Conservation (phyloP, 345 rosid species). For the Eucalyptus virginea region DNA sequence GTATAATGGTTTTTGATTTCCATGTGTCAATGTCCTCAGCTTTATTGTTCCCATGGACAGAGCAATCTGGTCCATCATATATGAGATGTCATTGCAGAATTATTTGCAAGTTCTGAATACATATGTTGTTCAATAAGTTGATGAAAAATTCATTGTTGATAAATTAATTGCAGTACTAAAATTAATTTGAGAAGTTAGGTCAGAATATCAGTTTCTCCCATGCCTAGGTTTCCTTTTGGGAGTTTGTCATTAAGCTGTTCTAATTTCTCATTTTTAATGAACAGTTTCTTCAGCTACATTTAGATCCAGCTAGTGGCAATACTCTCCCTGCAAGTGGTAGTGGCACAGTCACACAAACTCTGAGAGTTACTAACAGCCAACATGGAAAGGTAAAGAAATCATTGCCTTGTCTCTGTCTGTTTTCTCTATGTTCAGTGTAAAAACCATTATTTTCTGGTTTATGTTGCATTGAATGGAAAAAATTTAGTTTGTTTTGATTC, state of each 20-base stretch:
- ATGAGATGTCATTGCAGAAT: background rate
- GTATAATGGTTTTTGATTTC: background rate
- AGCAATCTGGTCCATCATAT: background rate
- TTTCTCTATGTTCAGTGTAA: background rate
- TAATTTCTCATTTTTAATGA: slow-evolving; percentile 1
- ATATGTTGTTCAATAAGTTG: background rate
- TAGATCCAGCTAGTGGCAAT: slow-evolving; percentile 86
- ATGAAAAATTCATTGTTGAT: background rate
- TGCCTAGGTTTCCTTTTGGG: background rate
- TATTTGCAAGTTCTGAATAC: background rate
- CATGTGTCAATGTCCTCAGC: background rate
- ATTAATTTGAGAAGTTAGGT: background rate
- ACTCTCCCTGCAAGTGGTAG: slow-evolving; percentile 51
- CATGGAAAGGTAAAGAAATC: slow-evolving; percentile 74
- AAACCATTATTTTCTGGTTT: background rate
- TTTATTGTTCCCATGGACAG: background rate
- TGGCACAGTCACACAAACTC: slow-evolving; percentile 50
- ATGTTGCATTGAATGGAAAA: background rate
- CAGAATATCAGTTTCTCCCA: background rate
- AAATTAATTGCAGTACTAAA: background rate
- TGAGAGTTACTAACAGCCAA: slow-evolving; percentile 84
- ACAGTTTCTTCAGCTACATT: slow-evolving; percentile 94
- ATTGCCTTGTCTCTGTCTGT: background rate
- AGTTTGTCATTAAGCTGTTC: background rate
- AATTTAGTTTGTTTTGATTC: background rate